Evolutionary conservation across 441 rosid genomes (phyloP).

Genomic region (Arabidopsis lyrata): DNA sequence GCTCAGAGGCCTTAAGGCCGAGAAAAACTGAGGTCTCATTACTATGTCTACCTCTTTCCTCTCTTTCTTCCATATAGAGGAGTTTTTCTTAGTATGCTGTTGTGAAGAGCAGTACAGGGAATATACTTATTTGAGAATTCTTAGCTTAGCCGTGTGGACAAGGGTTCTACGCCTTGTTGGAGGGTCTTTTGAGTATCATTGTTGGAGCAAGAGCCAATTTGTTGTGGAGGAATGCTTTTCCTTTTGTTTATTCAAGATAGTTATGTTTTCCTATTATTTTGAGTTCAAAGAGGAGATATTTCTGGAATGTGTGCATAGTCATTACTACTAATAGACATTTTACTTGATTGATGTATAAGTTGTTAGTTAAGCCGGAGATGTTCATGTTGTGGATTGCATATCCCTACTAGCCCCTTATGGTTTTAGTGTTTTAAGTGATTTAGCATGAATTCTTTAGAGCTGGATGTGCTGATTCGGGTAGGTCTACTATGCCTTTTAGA

Average conservation of each 20-base stretch:
- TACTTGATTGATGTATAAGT: slow-evolving; percentile 6
- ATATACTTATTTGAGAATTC: not conserved
- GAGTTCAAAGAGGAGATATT: slow-evolving; percentile 14
- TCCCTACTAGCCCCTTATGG: slow-evolving; percentile 8
- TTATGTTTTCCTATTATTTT: not conserved
- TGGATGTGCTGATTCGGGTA: slow-evolving; percentile 15
- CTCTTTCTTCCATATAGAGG: slow-evolving; percentile 12
- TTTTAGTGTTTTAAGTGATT: too few species aligned
- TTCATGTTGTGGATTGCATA: slow-evolving; percentile 19
- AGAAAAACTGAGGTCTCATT: slow-evolving; percentile 25
- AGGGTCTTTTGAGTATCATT: slow-evolving; percentile 4
- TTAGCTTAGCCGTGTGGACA: not conserved
- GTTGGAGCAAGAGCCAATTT: not conserved
- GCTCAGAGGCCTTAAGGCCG: slow-evolving; percentile 41
- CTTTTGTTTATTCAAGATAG: not conserved
- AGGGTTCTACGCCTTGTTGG: not conserved
- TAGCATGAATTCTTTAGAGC: too few species aligned
- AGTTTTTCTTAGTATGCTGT: slow-evolving; percentile 12
- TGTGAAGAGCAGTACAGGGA: slow-evolving; percentile 12
- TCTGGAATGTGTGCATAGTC: slow-evolving; percentile 14
- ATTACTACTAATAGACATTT: slow-evolving; percentile 12
- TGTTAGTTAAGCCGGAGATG: not conserved
- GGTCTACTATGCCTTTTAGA: slow-evolving; percentile 11
- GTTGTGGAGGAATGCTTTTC: not conserved
- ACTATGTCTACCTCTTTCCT: slow-evolving; percentile 25